Percentiles rank a stretch among this genome's conserved stretches.
phyloP scores from a whole-genome alignment of 345 rosid species.

The Sisymbrium irio region DNA sequence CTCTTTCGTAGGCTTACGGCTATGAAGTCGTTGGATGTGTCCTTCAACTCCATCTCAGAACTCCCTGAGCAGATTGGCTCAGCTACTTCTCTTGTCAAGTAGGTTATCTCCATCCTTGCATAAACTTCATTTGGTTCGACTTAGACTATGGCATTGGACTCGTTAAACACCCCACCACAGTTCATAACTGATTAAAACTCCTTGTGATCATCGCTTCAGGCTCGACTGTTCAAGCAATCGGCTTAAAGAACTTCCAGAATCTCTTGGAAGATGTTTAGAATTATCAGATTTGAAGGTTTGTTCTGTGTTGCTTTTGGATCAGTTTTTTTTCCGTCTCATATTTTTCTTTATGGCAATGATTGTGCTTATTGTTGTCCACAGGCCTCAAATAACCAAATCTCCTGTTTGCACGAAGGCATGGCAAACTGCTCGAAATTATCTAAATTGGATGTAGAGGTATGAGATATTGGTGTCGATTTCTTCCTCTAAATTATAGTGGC shows the following conservation, averaged over 20 bases:
- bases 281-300: constrained; percentile 89
- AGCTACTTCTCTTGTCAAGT: constrained; percentile 85
- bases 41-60: constrained; percentile 54
- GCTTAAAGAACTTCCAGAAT: constrained; percentile 70
- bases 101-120: constrained; percentile 30
- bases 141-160: not conserved
- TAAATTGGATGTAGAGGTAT: constrained; percentile 87
- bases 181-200: constrained; percentile 19
- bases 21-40: constrained; percentile 82
- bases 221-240: constrained; percentile 82
- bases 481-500: not conserved
- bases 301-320: constrained; percentile 21
- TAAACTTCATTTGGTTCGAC: not conserved
- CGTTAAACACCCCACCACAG: not conserved
- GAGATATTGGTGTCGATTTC: constrained; percentile 45
- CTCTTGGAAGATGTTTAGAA: constrained; percentile 71
- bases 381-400: constrained; percentile 75
- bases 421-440: constrained; percentile 63
- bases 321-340: constrained; percentile 7
- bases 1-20: constrained; percentile 56
- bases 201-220: constrained; percentile 44
- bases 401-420: constrained; percentile 70
- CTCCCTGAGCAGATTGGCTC: constrained; percentile 85
- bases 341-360: not conserved
- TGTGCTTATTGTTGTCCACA: constrained; percentile 30